Evolutionary conservation across 257 asterid species (phyloP), one percentile per base, ranked within the genome.

Genomic region (Nicotiana obtusifolia): DNA sequence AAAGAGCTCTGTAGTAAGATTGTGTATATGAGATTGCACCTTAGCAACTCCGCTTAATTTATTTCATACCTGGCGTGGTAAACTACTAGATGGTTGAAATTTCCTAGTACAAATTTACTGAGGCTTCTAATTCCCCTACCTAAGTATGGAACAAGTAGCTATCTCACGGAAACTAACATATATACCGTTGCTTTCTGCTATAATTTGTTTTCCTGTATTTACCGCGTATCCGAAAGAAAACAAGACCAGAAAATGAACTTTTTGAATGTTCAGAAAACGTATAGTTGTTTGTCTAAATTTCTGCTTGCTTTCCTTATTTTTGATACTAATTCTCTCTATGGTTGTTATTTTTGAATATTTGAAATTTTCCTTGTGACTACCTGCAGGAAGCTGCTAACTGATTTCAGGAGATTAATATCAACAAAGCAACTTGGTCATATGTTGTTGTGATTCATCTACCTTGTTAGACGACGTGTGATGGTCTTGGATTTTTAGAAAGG

Each of bases 401-500:
- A 73, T 47, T 22, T n/a, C 16, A 47, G 37, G 41, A 2, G 79
- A 47, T 73, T 1, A 14, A 24, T 41, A 41, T 24, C 13, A 24
- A 3, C 78, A 41, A 13, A 71, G 37, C 1, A 71, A 73, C 79
- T 73, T 47, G 61, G 22, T 73, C 61, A 47, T 14, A 35, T 35
- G 20, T n/a, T 49, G 68, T 44, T 56, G 56, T 47, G 41, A 37
- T 60, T 71, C 83, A 81, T 83, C 85, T 82, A 84, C 80, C 71
- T 80, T 78, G 85, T 76, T 85, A 85, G 81, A 37, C 19, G 56
- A 53, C 60, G 76, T 62, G 68, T 85, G 78, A 87, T 89, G 92
- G 85, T 91, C 57, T 82, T 85, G 30, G 64, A n/a, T 8, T 17
- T 17, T 44, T 80, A 84, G 69, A 66, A 37, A 75, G 53, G 8